Evolutionary conservation across 352 stramenopile genomes (phyloP).

Genomic region (Thalassiosira sp.): DNA sequence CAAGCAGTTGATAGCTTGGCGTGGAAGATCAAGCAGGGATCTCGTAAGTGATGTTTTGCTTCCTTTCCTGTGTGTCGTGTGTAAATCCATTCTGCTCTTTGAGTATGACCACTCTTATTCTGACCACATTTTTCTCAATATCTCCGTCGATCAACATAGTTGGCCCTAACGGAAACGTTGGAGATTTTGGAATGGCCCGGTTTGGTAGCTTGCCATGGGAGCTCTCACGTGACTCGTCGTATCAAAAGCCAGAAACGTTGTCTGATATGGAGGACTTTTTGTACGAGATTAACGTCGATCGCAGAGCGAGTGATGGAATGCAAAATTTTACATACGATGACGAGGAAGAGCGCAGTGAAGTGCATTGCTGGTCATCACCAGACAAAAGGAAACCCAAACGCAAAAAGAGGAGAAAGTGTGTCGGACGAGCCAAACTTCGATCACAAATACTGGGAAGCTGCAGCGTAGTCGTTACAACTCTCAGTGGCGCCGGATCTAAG

Average conservation of each 20-base stretch:
- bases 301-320: slow-evolving; percentile 39
- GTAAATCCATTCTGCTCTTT: no score
- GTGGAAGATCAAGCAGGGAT: slow-evolving; percentile 60
- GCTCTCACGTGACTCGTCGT: slow-evolving; percentile 21
- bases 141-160: slow-evolving; percentile 24
- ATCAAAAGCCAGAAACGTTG: slow-evolving; percentile 36
- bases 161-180: slow-evolving; percentile 54
- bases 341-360: slow-evolving; percentile 19
- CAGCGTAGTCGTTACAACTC: slow-evolving; percentile 56
- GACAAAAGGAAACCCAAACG: slow-evolving; percentile 24
- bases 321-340: slow-evolving; percentile 35
- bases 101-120: background rate
- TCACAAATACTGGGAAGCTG: slow-evolving; percentile 42
- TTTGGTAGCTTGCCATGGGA: slow-evolving; percentile 63
- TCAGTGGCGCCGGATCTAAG: slow-evolving; percentile 60
- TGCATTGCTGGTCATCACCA: slow-evolving; percentile 15
- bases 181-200: slow-evolving; percentile 49
- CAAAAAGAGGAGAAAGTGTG: slow-evolving; percentile 40
- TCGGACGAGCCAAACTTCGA: slow-evolving; percentile 26
- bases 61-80: background rate
- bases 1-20: slow-evolving; percentile 56
- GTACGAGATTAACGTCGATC: slow-evolving; percentile 57
- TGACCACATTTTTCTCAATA: background rate
- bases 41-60: slow-evolving; percentile 6
- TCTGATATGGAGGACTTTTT: slow-evolving; percentile 57